phyloP scores from a whole-genome alignment of 176 grass and related monocot species.

The Bothriochloa decipiens region DNA sequence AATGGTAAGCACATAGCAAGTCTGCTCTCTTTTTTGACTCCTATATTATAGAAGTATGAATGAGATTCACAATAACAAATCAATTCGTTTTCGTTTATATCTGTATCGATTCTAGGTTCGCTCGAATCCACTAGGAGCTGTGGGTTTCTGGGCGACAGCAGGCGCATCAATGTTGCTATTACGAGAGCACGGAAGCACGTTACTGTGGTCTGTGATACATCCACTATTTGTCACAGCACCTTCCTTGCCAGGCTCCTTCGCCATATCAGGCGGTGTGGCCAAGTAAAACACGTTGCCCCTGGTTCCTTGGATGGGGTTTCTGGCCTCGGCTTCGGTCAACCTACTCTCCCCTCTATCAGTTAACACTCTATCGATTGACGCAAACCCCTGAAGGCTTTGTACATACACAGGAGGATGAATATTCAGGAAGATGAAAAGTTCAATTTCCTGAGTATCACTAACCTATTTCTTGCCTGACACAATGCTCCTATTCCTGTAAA shows the following conservation, averaged over 20 bases:
- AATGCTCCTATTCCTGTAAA: slow-evolving; percentile 37
- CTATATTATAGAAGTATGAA: background rate
- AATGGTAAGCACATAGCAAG: slow-evolving; percentile 57
- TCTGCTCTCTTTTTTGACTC: slow-evolving; percentile 28
- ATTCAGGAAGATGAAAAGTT: slow-evolving; percentile 28
- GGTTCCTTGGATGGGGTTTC: slow-evolving; percentile 65
- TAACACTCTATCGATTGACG: slow-evolving; percentile 41
- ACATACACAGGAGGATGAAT: slow-evolving; percentile 2
- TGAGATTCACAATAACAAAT: background rate
- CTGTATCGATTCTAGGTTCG: slow-evolving; percentile 61
- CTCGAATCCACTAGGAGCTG: slow-evolving; percentile 84
- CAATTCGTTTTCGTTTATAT: slow-evolving; percentile 26
- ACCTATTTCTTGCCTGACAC: slow-evolving; percentile 31
- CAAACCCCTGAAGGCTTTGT: slow-evolving; percentile 29
- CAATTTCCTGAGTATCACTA: background rate
- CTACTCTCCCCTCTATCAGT: slow-evolving; percentile 59
- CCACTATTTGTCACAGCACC: slow-evolving; percentile 88
- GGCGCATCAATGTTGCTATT: slow-evolving; percentile 84
- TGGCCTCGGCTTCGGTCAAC: slow-evolving; percentile 59
- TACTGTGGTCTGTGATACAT: slow-evolving; percentile 87
- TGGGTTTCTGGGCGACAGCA: slow-evolving; percentile 89
- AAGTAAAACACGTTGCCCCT: slow-evolving; percentile 76
- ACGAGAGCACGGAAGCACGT: slow-evolving; percentile 87
- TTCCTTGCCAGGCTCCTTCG: slow-evolving; percentile 84
- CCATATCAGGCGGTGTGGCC: slow-evolving; percentile 76